These are phyloP conservation scores for Phialemoniopsis sp. DNA, from an alignment of 2,329 filamentous ascomycete species.

Conservation along the genomic window DNA sequence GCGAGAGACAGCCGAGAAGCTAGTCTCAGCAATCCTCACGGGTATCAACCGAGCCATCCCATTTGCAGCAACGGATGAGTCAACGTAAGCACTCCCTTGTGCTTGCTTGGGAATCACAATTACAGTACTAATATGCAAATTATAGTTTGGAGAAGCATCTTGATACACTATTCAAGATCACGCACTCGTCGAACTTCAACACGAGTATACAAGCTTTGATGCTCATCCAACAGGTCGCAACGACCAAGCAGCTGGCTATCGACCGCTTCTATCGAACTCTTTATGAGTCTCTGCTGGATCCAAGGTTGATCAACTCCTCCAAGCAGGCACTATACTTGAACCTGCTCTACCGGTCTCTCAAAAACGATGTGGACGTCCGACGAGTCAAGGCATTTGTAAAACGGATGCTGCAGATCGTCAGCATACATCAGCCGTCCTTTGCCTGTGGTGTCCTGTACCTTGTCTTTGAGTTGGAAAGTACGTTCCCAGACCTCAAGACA, in stretches of 20 bases:
- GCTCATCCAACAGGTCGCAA: slow-evolving; percentile 87
- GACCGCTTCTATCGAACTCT: slow-evolving; percentile 94
- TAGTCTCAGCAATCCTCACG: slow-evolving; percentile 86
- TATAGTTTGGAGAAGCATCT: slow-evolving; percentile 77
- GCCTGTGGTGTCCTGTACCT: slow-evolving; percentile 91
- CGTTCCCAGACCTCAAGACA: slow-evolving; percentile 75
- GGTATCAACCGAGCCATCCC: slow-evolving; percentile 96
- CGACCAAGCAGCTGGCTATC: slow-evolving; percentile 72
- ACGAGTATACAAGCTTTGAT: slow-evolving; percentile 94
- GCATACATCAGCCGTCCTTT: slow-evolving; percentile 88
- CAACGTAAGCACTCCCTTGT: slow-evolving; percentile 47
- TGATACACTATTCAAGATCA: slow-evolving; percentile 91
- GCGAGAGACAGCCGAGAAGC: slow-evolving; percentile 79
- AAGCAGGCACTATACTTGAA: slow-evolving; percentile 97
- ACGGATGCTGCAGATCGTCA: slow-evolving; percentile 80
- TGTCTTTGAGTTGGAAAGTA: slow-evolving; percentile 72
- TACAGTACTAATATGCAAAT: slow-evolving; percentile 8
- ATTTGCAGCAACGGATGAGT: slow-evolving; percentile 78
- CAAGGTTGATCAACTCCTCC: slow-evolving; percentile 80
- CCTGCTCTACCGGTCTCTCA: slow-evolving; percentile 81
- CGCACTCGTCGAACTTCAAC: slow-evolving; percentile 98
- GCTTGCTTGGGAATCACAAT: background rate
- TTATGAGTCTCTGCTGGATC: slow-evolving; percentile 92
- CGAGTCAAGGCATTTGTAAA: slow-evolving; percentile 96
- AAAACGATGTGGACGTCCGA: slow-evolving; percentile 84